Conservation (phyloP, 495 filamentous ascomycete genomes). For the Xylaria nigripes region DNA sequence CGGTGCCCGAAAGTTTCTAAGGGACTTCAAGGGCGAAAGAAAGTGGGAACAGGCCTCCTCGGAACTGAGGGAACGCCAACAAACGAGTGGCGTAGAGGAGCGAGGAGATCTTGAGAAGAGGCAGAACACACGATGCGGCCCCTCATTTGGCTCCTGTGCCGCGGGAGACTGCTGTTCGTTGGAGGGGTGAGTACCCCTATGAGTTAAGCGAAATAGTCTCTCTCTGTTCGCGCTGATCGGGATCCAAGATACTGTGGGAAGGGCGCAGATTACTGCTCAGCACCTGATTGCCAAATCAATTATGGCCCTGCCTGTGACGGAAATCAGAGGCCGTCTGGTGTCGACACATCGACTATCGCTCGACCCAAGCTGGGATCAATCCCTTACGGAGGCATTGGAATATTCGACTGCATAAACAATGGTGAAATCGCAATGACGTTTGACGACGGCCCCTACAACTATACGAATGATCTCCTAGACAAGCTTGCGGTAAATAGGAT, state of each 20-base stretch:
- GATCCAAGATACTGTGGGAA: slow-evolving; percentile 50
- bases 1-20: slow-evolving; percentile 28
- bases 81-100: slow-evolving; percentile 3
- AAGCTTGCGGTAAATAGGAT: slow-evolving; percentile 40
- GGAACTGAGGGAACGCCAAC: not conserved
- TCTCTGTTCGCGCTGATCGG: slow-evolving; percentile 27
- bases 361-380: slow-evolving; percentile 52
- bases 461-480: slow-evolving; percentile 61
- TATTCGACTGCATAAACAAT: slow-evolving; percentile 56
- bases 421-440: slow-evolving; percentile 68
- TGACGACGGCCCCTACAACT: slow-evolving; percentile 68
- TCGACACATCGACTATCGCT: slow-evolving; percentile 49
- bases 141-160: slow-evolving; percentile 42
- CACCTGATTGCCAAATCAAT: slow-evolving; percentile 62
- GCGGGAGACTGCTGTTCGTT: slow-evolving; percentile 55
- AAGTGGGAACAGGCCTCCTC: slow-evolving; percentile 15
- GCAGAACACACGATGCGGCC: slow-evolving; percentile 31
- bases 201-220: not conserved
- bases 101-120: slow-evolving; percentile 18
- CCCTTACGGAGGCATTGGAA: slow-evolving; percentile 52
- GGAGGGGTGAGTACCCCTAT: slow-evolving; percentile 39
- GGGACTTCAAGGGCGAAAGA: slow-evolving; percentile 23
- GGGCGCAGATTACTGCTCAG: slow-evolving; percentile 51
- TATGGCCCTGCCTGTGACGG: slow-evolving; percentile 62
- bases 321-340: slow-evolving; percentile 53